A percentile compares a stretch with the other conserved stretches of the same genome.
Evolutionary conservation across 345 rosid species (phyloP).

Genomic region (Aethionema arabicum): DNA sequence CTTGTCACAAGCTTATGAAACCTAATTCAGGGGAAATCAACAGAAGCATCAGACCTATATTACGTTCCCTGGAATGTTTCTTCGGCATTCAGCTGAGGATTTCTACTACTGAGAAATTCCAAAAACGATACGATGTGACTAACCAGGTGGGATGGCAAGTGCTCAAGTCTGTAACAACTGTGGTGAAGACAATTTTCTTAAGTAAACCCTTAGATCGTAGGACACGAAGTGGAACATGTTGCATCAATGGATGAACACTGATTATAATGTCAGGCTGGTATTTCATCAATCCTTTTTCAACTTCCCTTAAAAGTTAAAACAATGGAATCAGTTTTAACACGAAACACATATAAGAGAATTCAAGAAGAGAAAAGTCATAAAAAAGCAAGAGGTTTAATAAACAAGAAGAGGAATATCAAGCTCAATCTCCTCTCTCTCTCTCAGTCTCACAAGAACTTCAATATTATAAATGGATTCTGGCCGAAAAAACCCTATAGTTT

Average conservation of each 20-base stretch:
- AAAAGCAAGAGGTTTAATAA: background rate
- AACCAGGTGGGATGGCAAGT: constrained; percentile 99
- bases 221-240: constrained; percentile 97
- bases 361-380: background rate
- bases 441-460: too few species aligned
- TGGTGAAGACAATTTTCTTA: constrained; percentile 39
- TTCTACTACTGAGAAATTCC: background rate
- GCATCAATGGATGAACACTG: constrained; percentile 98
- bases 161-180: background rate
- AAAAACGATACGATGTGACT: background rate
- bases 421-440: too few species aligned
- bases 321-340: constrained; percentile 22
- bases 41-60: background rate
- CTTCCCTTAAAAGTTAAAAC: constrained; percentile 62
- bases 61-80: too few species aligned
- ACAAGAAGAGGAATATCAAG: background rate
- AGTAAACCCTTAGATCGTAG: constrained; percentile 85
- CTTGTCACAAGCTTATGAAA: background rate
- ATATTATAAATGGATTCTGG: too few species aligned
- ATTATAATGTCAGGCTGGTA: constrained; percentile 94
- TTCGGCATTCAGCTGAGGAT: background rate
- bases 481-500: too few species aligned
- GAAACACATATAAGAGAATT: background rate
- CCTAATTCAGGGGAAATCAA: background rate
- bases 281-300: constrained; percentile 95